Conservation (phyloP, 306 rosid genomes). For the Vigna mungo region DNA sequence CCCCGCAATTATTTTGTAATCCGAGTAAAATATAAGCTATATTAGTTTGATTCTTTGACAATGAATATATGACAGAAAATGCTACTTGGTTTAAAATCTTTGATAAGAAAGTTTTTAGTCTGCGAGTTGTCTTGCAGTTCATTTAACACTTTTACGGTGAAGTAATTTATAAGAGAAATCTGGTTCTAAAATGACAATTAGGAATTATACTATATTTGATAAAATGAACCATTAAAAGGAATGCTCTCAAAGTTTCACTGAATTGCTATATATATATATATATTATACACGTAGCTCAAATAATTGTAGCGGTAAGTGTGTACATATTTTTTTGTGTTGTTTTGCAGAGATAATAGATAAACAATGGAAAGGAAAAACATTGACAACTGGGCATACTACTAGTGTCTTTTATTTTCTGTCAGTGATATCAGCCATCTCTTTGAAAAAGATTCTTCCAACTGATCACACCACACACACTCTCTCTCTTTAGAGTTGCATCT, state of each 20-base stretch:
- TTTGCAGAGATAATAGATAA: background rate
- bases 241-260: background rate
- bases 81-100: background rate
- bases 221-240: background rate
- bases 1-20: background rate
- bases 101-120: background rate
- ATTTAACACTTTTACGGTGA: background rate
- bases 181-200: background rate
- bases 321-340: background rate
- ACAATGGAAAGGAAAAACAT: constrained; percentile 44
- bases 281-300: background rate
- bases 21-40: background rate
- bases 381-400: constrained; percentile 60
- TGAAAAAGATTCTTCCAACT: constrained; percentile 65
- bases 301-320: constrained; percentile 1
- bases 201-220: background rate
- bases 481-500: constrained; percentile 16
- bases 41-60: background rate
- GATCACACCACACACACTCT: constrained; percentile 32
- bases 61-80: background rate
- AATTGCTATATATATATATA: background rate
- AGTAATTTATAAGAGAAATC: background rate
- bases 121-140: background rate
- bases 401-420: constrained; percentile 62
- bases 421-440: constrained; percentile 59